A percentile compares a stretch with the other conserved stretches of the same genome.
Evolutionary conservation across 2,329 filamentous ascomycete genomes (phyloP).

Genomic region (Paecilomyces formosus): DNA sequence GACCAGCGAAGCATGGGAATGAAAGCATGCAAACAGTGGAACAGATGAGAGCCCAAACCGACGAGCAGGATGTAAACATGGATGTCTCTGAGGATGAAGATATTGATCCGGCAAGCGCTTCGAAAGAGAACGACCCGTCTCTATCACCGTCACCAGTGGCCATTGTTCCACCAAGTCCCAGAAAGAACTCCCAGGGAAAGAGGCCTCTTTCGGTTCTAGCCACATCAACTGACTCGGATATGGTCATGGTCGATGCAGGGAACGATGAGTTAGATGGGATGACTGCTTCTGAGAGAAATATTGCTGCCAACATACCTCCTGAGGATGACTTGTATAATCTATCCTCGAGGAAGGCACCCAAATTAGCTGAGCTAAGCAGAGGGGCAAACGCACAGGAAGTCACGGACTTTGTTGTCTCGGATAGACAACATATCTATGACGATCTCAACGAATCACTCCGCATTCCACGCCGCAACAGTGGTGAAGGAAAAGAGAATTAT

Average conservation of each 20-base stretch:
- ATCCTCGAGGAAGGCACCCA: constrained; percentile 28
- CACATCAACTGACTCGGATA: constrained; percentile 23
- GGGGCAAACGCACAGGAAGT: constrained; percentile 11
- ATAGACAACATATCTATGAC: background rate
- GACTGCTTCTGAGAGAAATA: constrained; percentile 34
- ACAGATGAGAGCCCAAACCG: constrained; percentile 1
- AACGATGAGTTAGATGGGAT: constrained; percentile 19
- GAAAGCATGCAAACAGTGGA: constrained; percentile 3
- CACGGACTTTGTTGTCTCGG: background rate
- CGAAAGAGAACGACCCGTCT: constrained; percentile 45
- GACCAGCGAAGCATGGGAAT: constrained; percentile 8
- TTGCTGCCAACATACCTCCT: constrained; percentile 25
- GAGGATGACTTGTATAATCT: background rate
- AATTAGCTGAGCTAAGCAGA: constrained; percentile 18
- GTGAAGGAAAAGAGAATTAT: background rate
- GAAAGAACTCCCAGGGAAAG: constrained; percentile 32
- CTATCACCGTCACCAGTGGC: constrained; percentile 31
- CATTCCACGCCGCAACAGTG: background rate
- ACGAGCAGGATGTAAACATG: constrained; percentile 14
- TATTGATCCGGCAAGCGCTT: constrained; percentile 26
- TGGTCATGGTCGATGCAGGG: constrained; percentile 21
- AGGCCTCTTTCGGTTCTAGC: constrained; percentile 37
- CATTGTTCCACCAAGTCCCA: constrained; percentile 25
- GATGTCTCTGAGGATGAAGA: constrained; percentile 22
- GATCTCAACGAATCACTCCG: background rate